phyloP scores from a whole-genome alignment of 441 rosid genomes.

The Omphalea diandra region DNA sequence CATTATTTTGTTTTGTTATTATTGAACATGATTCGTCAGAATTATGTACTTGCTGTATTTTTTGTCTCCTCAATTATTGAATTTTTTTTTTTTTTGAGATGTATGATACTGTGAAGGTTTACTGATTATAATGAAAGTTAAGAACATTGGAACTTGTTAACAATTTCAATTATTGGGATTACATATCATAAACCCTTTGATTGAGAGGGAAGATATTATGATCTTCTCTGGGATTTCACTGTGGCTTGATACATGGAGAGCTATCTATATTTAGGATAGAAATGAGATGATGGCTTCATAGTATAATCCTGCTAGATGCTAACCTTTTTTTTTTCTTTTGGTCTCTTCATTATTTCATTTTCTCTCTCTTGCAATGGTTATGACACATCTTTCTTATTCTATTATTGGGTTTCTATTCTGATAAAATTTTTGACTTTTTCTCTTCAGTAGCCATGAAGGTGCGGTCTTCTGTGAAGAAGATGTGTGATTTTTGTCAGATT shows the following conservation, averaged over 20 bases:
- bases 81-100: no score
- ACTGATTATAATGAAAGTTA: no score
- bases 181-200: no score
- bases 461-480: conserved; percentile 90
- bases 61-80: neutral
- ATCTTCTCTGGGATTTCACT: neutral
- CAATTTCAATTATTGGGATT: no score
- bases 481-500: conserved; percentile 90
- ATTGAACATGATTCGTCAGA: neutral
- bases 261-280: neutral
- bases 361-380: neutral
- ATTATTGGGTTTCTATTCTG: conserved; percentile 9
- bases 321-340: neutral
- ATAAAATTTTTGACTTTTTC: conserved; percentile 2
- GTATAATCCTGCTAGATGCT: neutral
- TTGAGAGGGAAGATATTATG: neutral
- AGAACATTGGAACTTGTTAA: no score
- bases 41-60: neutral
- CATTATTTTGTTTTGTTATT: neutral
- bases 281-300: neutral
- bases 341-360: no score
- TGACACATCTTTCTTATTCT: no score
- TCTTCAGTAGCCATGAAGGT: conserved; percentile 71
- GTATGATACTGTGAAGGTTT: no score
- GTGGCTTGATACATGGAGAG: neutral